These are phyloP conservation scores for Daedaleopsis sinensis DNA, from an alignment of 768 basidiomycete genomes.

Conservation along the genomic window DNA sequence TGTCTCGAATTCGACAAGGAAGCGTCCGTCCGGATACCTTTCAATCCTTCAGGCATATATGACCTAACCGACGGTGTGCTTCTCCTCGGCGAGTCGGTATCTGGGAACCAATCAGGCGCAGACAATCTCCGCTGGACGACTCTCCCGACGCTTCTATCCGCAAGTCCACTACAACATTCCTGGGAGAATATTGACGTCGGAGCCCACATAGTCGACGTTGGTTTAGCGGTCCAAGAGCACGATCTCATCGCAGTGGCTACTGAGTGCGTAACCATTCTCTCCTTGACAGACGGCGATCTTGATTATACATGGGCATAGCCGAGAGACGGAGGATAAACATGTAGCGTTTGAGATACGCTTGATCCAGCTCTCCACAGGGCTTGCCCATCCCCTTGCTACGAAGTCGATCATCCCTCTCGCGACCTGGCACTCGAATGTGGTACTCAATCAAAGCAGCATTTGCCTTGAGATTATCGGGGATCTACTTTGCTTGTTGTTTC, in stretches of 20 bases:
- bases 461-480: constrained; percentile 30
- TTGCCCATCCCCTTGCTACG: constrained; percentile 24
- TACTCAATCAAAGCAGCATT: constrained; percentile 17
- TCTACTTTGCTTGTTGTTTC: constrained; percentile 23
- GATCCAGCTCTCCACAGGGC: constrained; percentile 25
- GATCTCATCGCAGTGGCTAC: constrained; percentile 29
- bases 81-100: constrained; percentile 24
- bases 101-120: constrained; percentile 11
- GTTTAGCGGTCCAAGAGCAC: constrained; percentile 26
- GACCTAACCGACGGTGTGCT: constrained; percentile 29
- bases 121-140: constrained; percentile 16
- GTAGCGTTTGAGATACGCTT: constrained; percentile 20
- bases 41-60: constrained; percentile 28
- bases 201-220: constrained; percentile 27
- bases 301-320: background rate
- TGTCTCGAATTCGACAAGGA: constrained; percentile 17
- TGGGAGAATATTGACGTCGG: constrained; percentile 24
- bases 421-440: background rate
- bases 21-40: constrained; percentile 11
- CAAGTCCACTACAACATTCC: background rate
- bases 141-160: background rate
- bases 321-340: constrained; percentile 14
- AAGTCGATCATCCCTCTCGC: constrained; percentile 19
- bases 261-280: constrained; percentile 15
- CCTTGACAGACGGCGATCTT: background rate